Base-by-base conservation (phyloP, 1,284 basidiomycete species). In the Papiliotrema flavescens region DNA sequence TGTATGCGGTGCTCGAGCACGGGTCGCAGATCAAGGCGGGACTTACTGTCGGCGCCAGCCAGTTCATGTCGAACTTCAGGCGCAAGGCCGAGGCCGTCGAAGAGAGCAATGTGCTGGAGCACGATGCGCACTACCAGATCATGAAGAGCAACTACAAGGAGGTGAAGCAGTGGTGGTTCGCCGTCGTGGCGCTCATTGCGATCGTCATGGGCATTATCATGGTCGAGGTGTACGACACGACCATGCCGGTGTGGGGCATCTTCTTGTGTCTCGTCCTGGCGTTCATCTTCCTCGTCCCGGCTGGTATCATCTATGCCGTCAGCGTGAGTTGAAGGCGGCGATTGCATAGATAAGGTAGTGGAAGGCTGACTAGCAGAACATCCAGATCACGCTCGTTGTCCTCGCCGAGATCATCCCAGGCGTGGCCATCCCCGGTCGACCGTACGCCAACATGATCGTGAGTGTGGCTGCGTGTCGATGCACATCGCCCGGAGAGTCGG, bases 231-330 rank as follows among this genome's bases (percentile, higher is more conserved):
- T 88, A 84, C 82, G 74, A 80, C 13, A 84, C 85, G 0, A 80
- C 82, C n/a, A 80, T 86, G 77, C 84, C 85, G 0, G 81, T 86
- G 28, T 87, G 84, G 84, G 75, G 73, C 13, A 64, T 79, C 15
- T 56, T 77, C 42, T 49, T 77, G 19, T 67, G 69, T 20, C 55
- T 79, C 15, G 45, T 72, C n/a, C 65, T 78, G 77, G 66, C 78
- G 9, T 69, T 79, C 47, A 57, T 81, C 26, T 82, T 81, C 63
- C 65, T 80, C 43, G 69, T 84, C 8, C 82, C 82, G 2, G 71
- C 80, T 37, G 81, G 81, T 34, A 82, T 83, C 75, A 80, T 83
- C 51, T 77, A 79, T 59, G 81, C 82, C 17, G 79, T 82, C 43
- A 81, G 80, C 14, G 56, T 59, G 42, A 55, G 57, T 50, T 4